Evolutionary conservation across 768 basidiomycete species (phyloP).

Genomic region (Kockovaella imperatae): DNA sequence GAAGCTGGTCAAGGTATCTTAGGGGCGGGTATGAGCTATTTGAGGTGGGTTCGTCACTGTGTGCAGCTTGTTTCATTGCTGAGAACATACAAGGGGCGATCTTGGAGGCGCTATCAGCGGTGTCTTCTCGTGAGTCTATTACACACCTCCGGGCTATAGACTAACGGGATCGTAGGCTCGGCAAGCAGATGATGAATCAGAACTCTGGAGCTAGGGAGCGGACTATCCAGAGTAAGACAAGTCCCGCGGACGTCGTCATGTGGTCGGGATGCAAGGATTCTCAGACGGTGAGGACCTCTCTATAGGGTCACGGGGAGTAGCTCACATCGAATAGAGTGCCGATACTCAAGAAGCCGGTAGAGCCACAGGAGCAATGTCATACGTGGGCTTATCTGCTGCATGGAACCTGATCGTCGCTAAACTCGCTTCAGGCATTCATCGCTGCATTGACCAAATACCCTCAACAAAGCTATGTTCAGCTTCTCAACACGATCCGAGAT

Average conservation of each 20-base stretch:
- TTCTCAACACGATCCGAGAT: constrained; percentile 46
- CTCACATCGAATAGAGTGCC: constrained; percentile 34
- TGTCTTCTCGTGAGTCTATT: constrained; percentile 51
- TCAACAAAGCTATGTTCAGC: constrained; percentile 43
- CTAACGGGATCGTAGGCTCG: constrained; percentile 41
- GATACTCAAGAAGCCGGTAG: constrained; percentile 48
- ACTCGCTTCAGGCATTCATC: constrained; percentile 43
- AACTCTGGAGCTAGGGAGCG: constrained; percentile 57
- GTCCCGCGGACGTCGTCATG: constrained; percentile 65
- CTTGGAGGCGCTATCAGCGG: constrained; percentile 68
- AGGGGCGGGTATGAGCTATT: constrained; percentile 66
- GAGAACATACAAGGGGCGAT: constrained; percentile 53
- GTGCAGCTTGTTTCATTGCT: background rate
- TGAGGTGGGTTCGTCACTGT: constrained; percentile 18
- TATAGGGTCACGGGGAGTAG: background rate
- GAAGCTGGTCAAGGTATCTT: constrained; percentile 82
- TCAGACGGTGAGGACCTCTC: constrained; percentile 38
- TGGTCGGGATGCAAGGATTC: constrained; percentile 50
- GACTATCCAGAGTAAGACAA: constrained; percentile 57
- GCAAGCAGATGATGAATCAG: constrained; percentile 65
- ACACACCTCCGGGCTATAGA: background rate
- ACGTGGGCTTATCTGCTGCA: constrained; percentile 22
- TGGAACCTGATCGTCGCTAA: background rate
- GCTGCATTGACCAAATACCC: constrained; percentile 45
- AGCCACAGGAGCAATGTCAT: constrained; percentile 51